Base-by-base conservation (phyloP, 768 basidiomycete genomes). In the Amanita molliuscula region DNA sequence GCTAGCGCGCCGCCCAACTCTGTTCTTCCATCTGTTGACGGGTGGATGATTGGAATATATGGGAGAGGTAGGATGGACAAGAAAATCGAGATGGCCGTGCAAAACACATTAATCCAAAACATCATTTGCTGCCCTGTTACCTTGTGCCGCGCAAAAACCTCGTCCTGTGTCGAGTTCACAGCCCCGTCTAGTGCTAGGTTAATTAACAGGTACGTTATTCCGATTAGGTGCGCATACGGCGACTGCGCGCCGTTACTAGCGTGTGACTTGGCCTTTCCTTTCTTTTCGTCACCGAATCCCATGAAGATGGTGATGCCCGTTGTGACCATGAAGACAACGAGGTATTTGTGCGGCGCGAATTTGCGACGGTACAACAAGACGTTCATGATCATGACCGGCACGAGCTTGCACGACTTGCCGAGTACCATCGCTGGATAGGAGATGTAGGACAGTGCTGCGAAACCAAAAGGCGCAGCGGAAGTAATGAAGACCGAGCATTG, bases 361-460 rank as follows among this genome's bases (percentile, higher is more conserved):
- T 78, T 77, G 44, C 95, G 84, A 48, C 94, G 90, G 68, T 98
- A 98, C 52, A 97, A 75, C 34, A 98, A 59, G 58, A 98, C 82
- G 68, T 98, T 97, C 86, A 98, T 93, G 65, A 98, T 78, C 81
- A 95, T 90, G 53, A 94, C 96, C 0, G 96, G 96, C 38, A 99
- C 91, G 62, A 99, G 89, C 64, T 98, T 98, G 76, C 96, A 98
- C 0, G 94, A 97, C 66, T 98, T 98, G 47, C 90, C 96, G 55
- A 98, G 84, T 29, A 98, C 94, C 88, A 97, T 95, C 38, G 95
- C 92, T 44, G 96, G 96, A 72, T 97, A 98, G 15, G 92, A 92
- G 62, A 99, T 93, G 69, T 95, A 90, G 21, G 89, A 82, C 37
- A 98, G 83, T 4, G 93, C 82, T 9, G 93, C 87, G 68, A 98